Evolutionary conservation across 345 rosid species (phyloP).

Genomic region (Syzygium aromaticum): DNA sequence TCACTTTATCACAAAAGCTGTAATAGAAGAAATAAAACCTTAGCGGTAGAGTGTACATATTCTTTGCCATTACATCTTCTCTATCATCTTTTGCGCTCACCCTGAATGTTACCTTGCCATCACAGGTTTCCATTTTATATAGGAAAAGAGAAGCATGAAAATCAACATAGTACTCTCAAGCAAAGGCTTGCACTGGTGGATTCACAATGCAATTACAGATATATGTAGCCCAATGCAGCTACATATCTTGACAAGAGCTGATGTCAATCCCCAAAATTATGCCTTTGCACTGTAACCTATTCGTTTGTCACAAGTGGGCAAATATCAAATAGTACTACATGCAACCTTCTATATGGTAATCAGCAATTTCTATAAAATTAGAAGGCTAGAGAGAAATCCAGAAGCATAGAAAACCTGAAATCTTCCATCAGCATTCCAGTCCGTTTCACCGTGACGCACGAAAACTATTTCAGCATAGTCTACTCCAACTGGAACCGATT

Average conservation of each 20-base stretch:
- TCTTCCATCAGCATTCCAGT: conserved; percentile 71
- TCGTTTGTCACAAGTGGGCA: neutral
- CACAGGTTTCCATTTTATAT: neutral
- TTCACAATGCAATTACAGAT: neutral
- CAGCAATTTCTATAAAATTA: neutral
- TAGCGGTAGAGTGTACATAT: neutral
- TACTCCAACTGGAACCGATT: conserved; percentile 15
- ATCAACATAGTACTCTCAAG: neutral
- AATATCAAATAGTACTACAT: neutral
- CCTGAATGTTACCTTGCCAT: neutral
- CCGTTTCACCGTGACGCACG: conserved; percentile 83
- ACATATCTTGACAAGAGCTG: neutral
- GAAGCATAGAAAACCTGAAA: conserved; percentile 40
- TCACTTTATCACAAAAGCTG: neutral
- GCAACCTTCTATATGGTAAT: neutral
- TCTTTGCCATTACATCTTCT: neutral
- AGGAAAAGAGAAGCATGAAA: neutral
- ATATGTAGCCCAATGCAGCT: neutral
- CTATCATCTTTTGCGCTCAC: neutral
- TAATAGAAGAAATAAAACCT: neutral
- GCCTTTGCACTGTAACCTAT: neutral
- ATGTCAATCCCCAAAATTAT: neutral
- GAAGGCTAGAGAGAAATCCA: neutral
- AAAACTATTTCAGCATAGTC: conserved; percentile 56
- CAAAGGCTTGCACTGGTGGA: neutral